phyloP scores from a whole-genome alignment of 768 basidiomycete species.

The Tubosaeta brunneosetosa region DNA sequence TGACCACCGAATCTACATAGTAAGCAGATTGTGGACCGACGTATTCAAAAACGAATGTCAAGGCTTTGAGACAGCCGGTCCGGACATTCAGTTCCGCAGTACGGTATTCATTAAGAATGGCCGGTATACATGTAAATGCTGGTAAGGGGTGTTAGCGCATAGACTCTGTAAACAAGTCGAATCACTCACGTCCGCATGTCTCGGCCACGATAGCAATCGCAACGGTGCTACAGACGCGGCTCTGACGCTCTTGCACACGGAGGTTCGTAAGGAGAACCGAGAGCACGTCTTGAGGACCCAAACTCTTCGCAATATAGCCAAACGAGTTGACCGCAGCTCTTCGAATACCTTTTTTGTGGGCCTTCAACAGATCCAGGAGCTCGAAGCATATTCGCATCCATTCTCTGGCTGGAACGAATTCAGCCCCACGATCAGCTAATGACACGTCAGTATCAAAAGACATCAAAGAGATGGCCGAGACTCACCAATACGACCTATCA shows the following conservation, averaged over 20 bases:
- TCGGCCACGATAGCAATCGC: slow-evolving; percentile 96
- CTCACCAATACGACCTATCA: slow-evolving; percentile 92
- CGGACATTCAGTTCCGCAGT: slow-evolving; percentile 98
- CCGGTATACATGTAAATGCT: slow-evolving; percentile 98
- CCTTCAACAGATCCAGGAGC: slow-evolving; percentile 91
- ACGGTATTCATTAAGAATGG: slow-evolving; percentile 97
- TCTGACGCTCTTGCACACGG: slow-evolving; percentile 97
- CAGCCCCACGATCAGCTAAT: slow-evolving; percentile 93
- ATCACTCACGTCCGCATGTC: slow-evolving; percentile 68
- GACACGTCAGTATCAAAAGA: slow-evolving; percentile 1
- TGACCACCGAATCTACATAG: slow-evolving; percentile 95
- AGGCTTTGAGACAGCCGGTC: slow-evolving; percentile 96
- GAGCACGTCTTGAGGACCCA: slow-evolving; percentile 97
- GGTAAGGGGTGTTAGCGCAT: slow-evolving; percentile 9
- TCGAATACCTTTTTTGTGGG: slow-evolving; percentile 98
- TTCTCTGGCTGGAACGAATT: slow-evolving; percentile 96
- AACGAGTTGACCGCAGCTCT: slow-evolving; percentile 99
- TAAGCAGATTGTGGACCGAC: slow-evolving; percentile 95
- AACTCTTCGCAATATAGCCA: slow-evolving; percentile 98
- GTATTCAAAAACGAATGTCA: slow-evolving; percentile 99
- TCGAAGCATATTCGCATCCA: slow-evolving; percentile 99
- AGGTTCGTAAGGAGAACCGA: slow-evolving; percentile 94
- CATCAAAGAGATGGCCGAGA: not conserved
- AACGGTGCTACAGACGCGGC: slow-evolving; percentile 96
- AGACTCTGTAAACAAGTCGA: not conserved